Evolutionary conservation across 805 yeast species (phyloP).

Genomic region (Schwanniomyces vanrijiae): DNA sequence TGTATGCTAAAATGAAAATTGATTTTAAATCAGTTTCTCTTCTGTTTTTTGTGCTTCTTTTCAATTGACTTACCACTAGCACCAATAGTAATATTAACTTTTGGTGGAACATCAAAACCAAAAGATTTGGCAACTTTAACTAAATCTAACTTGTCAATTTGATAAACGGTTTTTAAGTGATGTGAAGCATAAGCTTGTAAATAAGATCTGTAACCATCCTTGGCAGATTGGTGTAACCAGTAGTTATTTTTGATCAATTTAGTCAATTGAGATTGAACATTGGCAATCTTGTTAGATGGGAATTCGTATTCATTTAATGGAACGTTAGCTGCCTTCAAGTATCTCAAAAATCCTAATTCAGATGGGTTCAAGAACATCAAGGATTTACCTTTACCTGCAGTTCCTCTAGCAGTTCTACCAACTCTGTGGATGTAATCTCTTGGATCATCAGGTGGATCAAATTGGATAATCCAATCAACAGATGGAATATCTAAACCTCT

Average conservation of each 20-base stretch:
- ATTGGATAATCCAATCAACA: constrained; percentile 98
- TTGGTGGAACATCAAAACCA: constrained; percentile 95
- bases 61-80: constrained; percentile 74
- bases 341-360: constrained; percentile 92
- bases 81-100: constrained; percentile 94
- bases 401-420: constrained; percentile 97
- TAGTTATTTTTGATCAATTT: constrained; percentile 89
- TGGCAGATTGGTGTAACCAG: constrained; percentile 92
- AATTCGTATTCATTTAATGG: constrained; percentile 97
- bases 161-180: constrained; percentile 93
- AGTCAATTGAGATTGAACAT: constrained; percentile 90
- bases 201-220: constrained; percentile 96
- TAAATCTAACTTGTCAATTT: constrained; percentile 90
- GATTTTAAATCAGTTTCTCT: constrained; percentile 18
- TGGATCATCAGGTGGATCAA: constrained; percentile 99
- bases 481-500: constrained; percentile 98
- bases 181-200: constrained; percentile 97
- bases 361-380: constrained; percentile 93
- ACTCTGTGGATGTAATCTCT: constrained; percentile 98
- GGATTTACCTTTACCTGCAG: constrained; percentile 86
- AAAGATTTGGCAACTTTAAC: constrained; percentile 93
- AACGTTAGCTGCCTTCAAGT: constrained; percentile 94
- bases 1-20: background rate
- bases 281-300: constrained; percentile 91
- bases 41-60: constrained; percentile 48